Evolutionary conservation across 1,284 basidiomycete species (phyloP), one percentile per base, ranked within the genome.

Genomic region (Boletus smithii): DNA sequence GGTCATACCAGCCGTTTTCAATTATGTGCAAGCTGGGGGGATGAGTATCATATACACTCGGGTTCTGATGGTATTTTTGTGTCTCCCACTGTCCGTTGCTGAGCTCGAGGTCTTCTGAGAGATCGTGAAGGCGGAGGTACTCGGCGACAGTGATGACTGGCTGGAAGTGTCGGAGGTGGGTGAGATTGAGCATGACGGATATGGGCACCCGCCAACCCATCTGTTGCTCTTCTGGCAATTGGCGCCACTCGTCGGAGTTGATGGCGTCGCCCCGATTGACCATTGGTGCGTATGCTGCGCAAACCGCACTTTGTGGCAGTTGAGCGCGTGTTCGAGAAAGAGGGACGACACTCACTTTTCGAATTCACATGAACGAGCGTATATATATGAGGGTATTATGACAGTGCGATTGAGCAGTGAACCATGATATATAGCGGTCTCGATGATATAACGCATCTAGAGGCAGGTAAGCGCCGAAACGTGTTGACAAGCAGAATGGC

Each of bases 171-270:
- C 74, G 73, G 9, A 76, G 63, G 44, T 69, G 68, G 8, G 73
- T 69, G 31, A 78, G 47, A 55, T 78, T 71, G 45, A 78, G 53
- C 72, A 76, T 75, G 32, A 64, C 34, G 11, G 60, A 58, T 17
- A 70, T 68, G 16, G 73, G 73, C 14, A 74, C 61, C 7, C 61
- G 61, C 67, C 69, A 74, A 8, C 62, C 72, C 60, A 73, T 71
- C 40, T 74, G 73, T 44, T 72, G 48, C 17, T 73, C 69, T 37
- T 68, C 59, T 22, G 74, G 70, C 8, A 73, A 48, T 11, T 68
- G 49, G 2, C 68, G 62, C 73, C 75, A 76, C 51, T 74, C 72
- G 17, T 68, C 63, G 24, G 60, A 69, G 24, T 65, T 56, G 44
- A 64, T 49, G 7, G 68, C 72, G 42, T 74, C 72, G 4, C 69